Base-by-base conservation (phyloP, 2,329 filamentous ascomycete genomes). In the Xylaria arbuscula region DNA sequence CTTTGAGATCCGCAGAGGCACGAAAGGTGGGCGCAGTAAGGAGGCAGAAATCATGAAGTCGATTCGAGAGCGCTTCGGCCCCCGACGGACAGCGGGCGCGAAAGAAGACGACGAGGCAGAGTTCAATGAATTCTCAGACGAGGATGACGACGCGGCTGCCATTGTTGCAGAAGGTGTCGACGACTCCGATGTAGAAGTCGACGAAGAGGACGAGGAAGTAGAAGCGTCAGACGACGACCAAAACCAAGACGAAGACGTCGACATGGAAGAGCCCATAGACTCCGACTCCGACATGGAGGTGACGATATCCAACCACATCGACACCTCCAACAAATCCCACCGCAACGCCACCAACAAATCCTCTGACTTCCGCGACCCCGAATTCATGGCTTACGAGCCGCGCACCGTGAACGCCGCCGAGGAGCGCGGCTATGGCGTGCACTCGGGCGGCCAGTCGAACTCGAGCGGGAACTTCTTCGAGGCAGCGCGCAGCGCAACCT, bases 341-440 rank as follows among this genome's bases (percentile, higher is more conserved):
- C 48, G 66, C 61, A 66, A 70, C 22, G 36, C 56, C 40, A 28
- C 42, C 32, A 24, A 36, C 55, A 58, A 24, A n/a, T 24, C 54
- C 47, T 59, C 54, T 47, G 47, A 34, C 19, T 87, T 90, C 54
- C 89, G 93, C 77, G 94, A 98, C 78, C 87, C 90, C 0, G 94
- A 98, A 74, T 99, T 97, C 89, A 98, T 99, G 94, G 92, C 93
- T 10, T 99, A 99, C 85, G 93, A 89, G 1, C 96, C 96, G 0
- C 90, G 92, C 70, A 90, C 89, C 50, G 87, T 88, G 74, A 96
- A 95, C 79, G 85, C 92, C 4, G 93, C 92, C 61, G 95, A 98
- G 81, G 94, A 98, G 78, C 92, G 93, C 63, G 96, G 91, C 13
- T 99, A 99, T 81, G 94, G 94, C 71, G 94, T 99, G 19, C 93